These are phyloP conservation scores for Alternaria solani DNA, from an alignment of 2,329 filamentous ascomycete species.

Conservation along the genomic window DNA sequence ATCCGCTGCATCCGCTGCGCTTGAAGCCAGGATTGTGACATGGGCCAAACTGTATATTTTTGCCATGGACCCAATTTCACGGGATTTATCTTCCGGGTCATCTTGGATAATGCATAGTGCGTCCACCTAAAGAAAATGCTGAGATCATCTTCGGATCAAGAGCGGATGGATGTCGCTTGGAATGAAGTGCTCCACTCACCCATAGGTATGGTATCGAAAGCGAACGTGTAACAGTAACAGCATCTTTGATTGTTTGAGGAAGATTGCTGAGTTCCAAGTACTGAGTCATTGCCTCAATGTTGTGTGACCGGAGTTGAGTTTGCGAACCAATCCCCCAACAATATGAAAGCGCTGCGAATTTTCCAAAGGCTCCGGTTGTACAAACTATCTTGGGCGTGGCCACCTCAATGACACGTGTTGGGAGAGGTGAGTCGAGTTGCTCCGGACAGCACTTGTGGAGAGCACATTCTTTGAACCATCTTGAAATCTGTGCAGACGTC, in stretches of 20 bases:
- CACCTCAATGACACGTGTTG: not conserved
- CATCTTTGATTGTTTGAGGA: not conserved
- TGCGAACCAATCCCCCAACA: not conserved
- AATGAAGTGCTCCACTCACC: not conserved
- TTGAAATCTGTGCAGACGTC: not conserved
- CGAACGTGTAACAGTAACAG: not conserved
- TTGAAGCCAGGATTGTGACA: too few relatives aligned
- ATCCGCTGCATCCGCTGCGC: too few relatives aligned
- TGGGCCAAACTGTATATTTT: too few relatives aligned
- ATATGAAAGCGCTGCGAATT: not conserved
- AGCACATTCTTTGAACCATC: not conserved
- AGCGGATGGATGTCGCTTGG: not conserved
- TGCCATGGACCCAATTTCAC: too few relatives aligned
- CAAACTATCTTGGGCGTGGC: not conserved
- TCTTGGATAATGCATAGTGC: not conserved
- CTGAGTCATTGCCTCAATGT: not conserved
- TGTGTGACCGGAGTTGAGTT: not conserved
- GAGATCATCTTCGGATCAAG: not conserved
- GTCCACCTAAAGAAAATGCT: not conserved
- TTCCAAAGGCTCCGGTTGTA: not conserved
- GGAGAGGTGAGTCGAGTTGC: not conserved
- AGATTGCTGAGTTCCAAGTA: fast-evolving
- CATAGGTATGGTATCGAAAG: not conserved
- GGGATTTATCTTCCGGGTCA: too few relatives aligned
- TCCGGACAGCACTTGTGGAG: not conserved